A percentile compares a stretch with the other conserved stretches of the same genome.
phyloP scores from a whole-genome alignment of 176 grass and related monocot genomes.

The Puccinellia tenuiflora region DNA sequence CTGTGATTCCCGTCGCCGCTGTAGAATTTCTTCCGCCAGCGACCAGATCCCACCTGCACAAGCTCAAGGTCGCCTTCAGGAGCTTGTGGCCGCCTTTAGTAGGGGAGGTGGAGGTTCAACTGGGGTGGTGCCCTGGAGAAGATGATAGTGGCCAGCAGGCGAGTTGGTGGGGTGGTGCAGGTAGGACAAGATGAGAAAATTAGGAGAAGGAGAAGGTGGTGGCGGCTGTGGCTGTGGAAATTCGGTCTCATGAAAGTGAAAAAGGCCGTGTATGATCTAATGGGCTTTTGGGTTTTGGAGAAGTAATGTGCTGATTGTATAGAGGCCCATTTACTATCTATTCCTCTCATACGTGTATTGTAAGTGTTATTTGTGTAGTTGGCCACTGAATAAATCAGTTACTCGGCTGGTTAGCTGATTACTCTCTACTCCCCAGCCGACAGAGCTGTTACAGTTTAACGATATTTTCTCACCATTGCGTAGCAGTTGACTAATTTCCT shows the following conservation, averaged over 20 bases:
- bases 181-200: not conserved
- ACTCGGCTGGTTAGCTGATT: not conserved
- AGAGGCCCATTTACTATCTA: not conserved
- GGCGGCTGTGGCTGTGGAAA: not conserved
- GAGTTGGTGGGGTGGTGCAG: not conserved
- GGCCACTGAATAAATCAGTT: not conserved
- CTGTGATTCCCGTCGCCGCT: not conserved
- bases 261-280: not conserved
- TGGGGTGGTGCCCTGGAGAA: not conserved
- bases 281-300: not conserved
- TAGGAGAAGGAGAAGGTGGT: not conserved
- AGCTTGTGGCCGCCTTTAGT: no score
- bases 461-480: not conserved
- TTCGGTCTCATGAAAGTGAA: not conserved
- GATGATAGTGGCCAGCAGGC: not conserved
- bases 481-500: not conserved
- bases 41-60: not conserved
- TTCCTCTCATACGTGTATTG: not conserved
- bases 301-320: not conserved
- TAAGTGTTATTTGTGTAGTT: not conserved
- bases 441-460: not conserved
- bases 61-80: not conserved
- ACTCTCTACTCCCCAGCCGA: not conserved
- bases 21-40: not conserved
- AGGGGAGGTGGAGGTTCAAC: not conserved